A percentile compares a stretch with the other conserved stretches of the same genome.
Conservation (phyloP, 2,329 filamentous ascomycete genomes). For the Zymoseptoria pseudotritici region DNA sequence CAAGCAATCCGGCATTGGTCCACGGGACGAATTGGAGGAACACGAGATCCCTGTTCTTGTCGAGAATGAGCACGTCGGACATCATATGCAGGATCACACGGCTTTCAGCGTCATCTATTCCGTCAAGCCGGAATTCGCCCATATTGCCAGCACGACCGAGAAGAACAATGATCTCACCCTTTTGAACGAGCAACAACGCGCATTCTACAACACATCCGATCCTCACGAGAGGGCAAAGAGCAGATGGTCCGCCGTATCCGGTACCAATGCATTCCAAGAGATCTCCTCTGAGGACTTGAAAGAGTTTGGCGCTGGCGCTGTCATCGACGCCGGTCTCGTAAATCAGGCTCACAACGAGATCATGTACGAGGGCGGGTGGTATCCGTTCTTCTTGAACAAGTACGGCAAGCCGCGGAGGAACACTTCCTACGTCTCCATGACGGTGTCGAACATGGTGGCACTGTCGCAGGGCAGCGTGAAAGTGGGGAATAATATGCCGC, state of each 20-base stretch:
- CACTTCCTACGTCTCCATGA: conserved; percentile 4
- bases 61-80: conserved; percentile 55
- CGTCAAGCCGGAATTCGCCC: conserved; percentile 18
- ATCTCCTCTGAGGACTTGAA: conserved; percentile 9
- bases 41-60: conserved; percentile 48
- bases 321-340: conserved; percentile 3
- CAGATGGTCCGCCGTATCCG: conserved; percentile 14
- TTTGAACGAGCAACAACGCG: conserved; percentile 7
- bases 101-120: conserved; percentile 31
- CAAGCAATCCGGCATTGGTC: conserved; percentile 57
- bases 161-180: conserved; percentile 7
- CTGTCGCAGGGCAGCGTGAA: conserved; percentile 5
- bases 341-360: conserved; percentile 14
- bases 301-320: conserved; percentile 8
- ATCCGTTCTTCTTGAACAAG: conserved; percentile 5
- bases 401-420: conserved; percentile 7
- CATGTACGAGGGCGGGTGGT: conserved; percentile 11
- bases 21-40: conserved; percentile 44
- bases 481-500: conserved; percentile 1
- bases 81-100: conserved; percentile 55
- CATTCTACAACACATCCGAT: conserved; percentile 4
- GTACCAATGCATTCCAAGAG: conserved; percentile 13
- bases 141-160: conserved; percentile 5
- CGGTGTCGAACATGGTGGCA: conserved; percentile 6
- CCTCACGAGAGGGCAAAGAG: conserved; percentile 1